Conservation (phyloP, 2,329 filamentous ascomycete genomes). For the Cytospora piceicola region DNA sequence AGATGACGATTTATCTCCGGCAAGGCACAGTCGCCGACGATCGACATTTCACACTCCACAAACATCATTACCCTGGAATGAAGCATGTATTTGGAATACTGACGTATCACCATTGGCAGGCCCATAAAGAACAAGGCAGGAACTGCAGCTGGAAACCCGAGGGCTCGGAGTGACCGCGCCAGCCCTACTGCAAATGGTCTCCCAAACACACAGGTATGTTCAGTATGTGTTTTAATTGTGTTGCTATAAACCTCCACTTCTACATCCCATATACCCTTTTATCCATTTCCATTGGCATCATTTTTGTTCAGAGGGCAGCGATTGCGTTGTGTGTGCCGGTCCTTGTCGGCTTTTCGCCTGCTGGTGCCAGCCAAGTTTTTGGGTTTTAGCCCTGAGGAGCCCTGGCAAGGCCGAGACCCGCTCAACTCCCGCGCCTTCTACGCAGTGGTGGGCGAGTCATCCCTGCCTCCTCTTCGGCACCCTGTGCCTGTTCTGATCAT, state of each 20-base stretch:
- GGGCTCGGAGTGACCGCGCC: constrained; percentile 65
- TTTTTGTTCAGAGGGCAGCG: neutral
- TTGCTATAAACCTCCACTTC: constrained; percentile 20
- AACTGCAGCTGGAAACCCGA: constrained; percentile 70
- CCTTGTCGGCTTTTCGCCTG: constrained; percentile 9
- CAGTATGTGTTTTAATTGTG: constrained; percentile 3
- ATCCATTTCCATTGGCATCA: neutral
- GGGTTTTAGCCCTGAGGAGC: constrained; percentile 26
- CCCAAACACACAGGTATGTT: constrained; percentile 57
- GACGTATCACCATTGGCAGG: constrained; percentile 48
- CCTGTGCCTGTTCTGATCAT: constrained; percentile 18
- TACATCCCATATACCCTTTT: too few species aligned
- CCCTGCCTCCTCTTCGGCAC: constrained; percentile 17
- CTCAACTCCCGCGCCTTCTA: constrained; percentile 23
- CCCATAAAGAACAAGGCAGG: constrained; percentile 77
- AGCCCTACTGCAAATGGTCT: constrained; percentile 63
- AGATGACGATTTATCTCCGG: neutral
- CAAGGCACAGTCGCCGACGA: neutral
- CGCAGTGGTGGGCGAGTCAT: constrained; percentile 23
- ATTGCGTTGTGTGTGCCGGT: constrained; percentile 1
- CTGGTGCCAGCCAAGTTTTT: constrained; percentile 26
- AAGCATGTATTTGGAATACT: constrained; percentile 13
- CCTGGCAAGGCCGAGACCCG: constrained; percentile 21
- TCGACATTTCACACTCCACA: neutral
- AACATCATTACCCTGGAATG: neutral